Conservation (phyloP, 179 eudicot genomes). For the Sideroxylon spinosum region DNA sequence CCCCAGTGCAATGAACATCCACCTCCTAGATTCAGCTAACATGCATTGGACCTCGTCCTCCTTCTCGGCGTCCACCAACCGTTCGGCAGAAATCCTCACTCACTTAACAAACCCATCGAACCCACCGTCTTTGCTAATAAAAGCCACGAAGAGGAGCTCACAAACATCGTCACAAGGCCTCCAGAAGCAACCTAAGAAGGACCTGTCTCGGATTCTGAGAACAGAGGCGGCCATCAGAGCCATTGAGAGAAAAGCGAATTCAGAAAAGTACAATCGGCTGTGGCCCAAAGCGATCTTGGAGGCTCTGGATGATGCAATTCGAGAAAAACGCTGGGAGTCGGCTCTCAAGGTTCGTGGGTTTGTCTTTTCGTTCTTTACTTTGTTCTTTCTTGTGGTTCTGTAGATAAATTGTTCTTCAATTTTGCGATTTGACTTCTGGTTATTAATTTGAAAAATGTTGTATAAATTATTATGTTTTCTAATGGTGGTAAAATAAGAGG, state of each 20-base stretch:
- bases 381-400: neutral
- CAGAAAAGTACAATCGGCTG: conserved; percentile 52
- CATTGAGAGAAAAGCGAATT: conserved; percentile 60
- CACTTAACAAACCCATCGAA: conserved; percentile 14
- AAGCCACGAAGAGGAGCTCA: conserved; percentile 34
- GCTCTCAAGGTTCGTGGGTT: conserved; percentile 64
- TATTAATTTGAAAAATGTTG: neutral
- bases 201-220: conserved; percentile 67
- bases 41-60: conserved; percentile 22
- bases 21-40: conserved; percentile 10
- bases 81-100: conserved; percentile 48
- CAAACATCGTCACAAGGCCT: conserved; percentile 29
- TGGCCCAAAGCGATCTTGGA: conserved; percentile 86
- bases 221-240: conserved; percentile 69
- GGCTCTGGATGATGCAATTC: conserved; percentile 61
- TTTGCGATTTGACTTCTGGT: neutral
- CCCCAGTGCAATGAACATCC: conserved; percentile 9
- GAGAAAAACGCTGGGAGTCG: conserved; percentile 54
- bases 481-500: neutral
- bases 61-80: conserved; percentile 26
- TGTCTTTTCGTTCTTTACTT: neutral
- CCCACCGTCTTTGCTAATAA: conserved; percentile 16
- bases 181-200: conserved; percentile 46
- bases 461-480: neutral
- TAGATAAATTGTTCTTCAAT: neutral